Base-by-base conservation (phyloP, 2,329 filamentous ascomycete species). In the Colletotrichum sp. region DNA sequence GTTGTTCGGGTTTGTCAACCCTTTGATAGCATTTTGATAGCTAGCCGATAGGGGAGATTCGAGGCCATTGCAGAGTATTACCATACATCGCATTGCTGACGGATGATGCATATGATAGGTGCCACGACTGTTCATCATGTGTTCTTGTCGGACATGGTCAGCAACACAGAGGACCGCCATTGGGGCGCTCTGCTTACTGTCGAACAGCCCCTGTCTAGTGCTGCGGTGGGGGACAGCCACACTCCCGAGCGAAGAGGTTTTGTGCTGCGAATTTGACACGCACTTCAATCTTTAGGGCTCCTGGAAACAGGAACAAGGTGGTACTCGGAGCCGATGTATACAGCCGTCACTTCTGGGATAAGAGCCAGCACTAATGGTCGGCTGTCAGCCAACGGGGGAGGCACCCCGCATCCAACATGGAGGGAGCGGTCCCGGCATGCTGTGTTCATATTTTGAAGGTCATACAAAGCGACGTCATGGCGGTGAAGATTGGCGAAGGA, bases 91-190 rank as follows among this genome's bases (percentile, higher is more conserved):
- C 59, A 65, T 30, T 65, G 15, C 34, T 55, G 30, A 74, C 36
- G 12, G 67, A 59, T n/a, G 49, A 34, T 44, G 28, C n/a, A 4
- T 18, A 52, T 73, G 70, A 73, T 65, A 76, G 73, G 70, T 73
- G 73, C 70, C 73, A 76, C 73, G 70, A 65, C 34, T 52, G 49
- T 28, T 32, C 63, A 9, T 69, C 59, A 76, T 62, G 64, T 66
- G 65, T 55, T 71, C 64, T 49, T 68, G 65, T 73, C 70, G 73
- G 44, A 69, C 64, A 76, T 34, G 74, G 70, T 76, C 64, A 69
- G 74, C 65, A 60, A 21, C 10, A 13, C 59, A 57, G 44, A 62
- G 30, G n/a, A 26, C n/a, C 44, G 28, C 65, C 64, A 69, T 65
- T 69, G 64, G 74, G 55, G 28, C 21, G 49, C 13, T 68, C 28